Conservation (phyloP, 441 rosid species). For the Adansonia madagascariensis region DNA sequence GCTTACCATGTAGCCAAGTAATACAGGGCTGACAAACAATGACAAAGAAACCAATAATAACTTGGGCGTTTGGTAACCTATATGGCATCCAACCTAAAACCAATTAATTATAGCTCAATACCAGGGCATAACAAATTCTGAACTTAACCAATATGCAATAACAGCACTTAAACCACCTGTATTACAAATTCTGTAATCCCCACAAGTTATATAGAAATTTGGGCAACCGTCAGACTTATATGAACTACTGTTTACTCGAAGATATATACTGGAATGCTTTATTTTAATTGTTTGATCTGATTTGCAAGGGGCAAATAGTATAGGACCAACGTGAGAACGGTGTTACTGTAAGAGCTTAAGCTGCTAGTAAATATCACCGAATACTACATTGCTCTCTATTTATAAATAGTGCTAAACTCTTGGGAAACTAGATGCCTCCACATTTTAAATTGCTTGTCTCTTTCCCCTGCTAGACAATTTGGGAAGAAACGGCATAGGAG, state of each 20-base stretch:
- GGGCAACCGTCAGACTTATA: not conserved
- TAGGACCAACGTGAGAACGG: no score
- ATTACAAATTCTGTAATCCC: no score
- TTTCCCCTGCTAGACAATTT: not conserved
- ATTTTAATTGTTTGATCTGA: not conserved
- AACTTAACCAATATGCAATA: not conserved
- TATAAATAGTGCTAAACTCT: not conserved
- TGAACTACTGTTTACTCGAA: not conserved
- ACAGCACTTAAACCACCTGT: not conserved
- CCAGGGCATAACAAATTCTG: not conserved
- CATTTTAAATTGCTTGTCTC: not conserved
- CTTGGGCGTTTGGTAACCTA: not conserved
- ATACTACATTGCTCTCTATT: no score
- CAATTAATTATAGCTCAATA: not conserved
- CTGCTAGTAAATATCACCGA: not conserved
- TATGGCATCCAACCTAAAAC: not conserved
- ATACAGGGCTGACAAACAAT: not conserved
- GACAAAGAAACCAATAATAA: not conserved
- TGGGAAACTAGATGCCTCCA: not conserved
- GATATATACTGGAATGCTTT: not conserved
- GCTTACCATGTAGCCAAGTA: not conserved
- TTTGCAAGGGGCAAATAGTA: not conserved
- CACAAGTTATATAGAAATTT: not conserved
- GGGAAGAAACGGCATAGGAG: not conserved
- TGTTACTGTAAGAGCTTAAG: not conserved